phyloP scores from a whole-genome alignment of 192 early-diverging fungal genomes.

The Coemansia sp. region DNA sequence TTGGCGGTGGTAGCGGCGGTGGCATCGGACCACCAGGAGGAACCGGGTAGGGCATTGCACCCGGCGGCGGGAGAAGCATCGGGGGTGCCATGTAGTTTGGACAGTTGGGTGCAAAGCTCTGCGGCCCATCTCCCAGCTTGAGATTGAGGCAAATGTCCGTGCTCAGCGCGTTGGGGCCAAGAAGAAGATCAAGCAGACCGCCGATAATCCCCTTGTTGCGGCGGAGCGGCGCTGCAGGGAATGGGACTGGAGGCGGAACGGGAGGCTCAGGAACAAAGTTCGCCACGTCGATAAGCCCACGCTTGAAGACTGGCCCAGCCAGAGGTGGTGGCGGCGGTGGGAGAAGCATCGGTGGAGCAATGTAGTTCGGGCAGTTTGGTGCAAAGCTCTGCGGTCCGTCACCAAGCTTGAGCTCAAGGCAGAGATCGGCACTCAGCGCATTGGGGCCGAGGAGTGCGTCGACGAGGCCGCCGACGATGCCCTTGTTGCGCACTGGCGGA shows the following conservation, averaged over 20 bases:
- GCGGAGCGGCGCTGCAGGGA: constrained; percentile 29
- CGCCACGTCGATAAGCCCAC: constrained; percentile 46
- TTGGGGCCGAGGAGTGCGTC: constrained; percentile 43
- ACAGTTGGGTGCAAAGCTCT: constrained; percentile 44
- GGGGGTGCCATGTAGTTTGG: constrained; percentile 43
- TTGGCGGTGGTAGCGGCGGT: constrained; percentile 10
- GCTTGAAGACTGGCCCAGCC: constrained; percentile 33
- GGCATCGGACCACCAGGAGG: constrained; percentile 22
- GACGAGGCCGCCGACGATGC: constrained; percentile 43
- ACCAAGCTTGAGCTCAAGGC: constrained; percentile 50
- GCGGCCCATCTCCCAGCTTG: constrained; percentile 49
- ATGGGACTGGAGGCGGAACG: constrained; percentile 25
- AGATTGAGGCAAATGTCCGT: constrained; percentile 45
- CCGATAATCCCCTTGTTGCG: constrained; percentile 48
- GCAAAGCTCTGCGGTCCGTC: constrained; percentile 52
- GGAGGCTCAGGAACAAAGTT: constrained; percentile 27
- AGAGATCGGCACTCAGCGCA: constrained; percentile 39
- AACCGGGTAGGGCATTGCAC: constrained; percentile 19
- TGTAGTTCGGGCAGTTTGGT: constrained; percentile 47
- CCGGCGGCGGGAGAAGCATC: constrained; percentile 39
- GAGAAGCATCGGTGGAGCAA: constrained; percentile 40
- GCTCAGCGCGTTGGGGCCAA: constrained; percentile 47
- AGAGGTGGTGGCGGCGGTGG: constrained; percentile 12
- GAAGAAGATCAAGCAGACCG: constrained; percentile 42
- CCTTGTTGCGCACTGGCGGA: constrained; percentile 44